Evolutionary conservation across 768 basidiomycete species (phyloP).

Genomic region (Termitomyces eurrhizus): DNA sequence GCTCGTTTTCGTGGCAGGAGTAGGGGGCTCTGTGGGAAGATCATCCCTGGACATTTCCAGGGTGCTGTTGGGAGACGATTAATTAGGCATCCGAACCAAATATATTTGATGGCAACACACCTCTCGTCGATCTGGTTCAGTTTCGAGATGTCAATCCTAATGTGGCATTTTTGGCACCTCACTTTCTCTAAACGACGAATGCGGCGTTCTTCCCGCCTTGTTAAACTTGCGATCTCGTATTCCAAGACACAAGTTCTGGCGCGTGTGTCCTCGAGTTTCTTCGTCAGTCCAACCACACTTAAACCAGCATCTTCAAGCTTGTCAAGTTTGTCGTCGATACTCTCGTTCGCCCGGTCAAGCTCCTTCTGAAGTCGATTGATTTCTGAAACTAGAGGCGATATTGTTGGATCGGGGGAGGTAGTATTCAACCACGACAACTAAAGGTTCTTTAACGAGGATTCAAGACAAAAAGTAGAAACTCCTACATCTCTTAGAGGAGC

Average conservation of each 20-base stretch:
- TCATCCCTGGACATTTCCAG: constrained; percentile 45
- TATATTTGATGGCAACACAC: constrained; percentile 28
- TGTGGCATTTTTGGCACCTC: constrained; percentile 67
- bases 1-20: constrained; percentile 63
- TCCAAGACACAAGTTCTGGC: constrained; percentile 52
- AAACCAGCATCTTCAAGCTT: constrained; percentile 78
- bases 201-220: constrained; percentile 68
- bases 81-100: background rate
- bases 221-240: constrained; percentile 63
- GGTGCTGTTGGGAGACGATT: constrained; percentile 34
- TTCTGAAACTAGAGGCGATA: constrained; percentile 65
- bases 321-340: constrained; percentile 86
- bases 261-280: constrained; percentile 70
- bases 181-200: constrained; percentile 53
- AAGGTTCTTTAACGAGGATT: background rate
- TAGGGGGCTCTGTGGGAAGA: constrained; percentile 56
- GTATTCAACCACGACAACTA: constrained; percentile 75
- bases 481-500: constrained; percentile 74
- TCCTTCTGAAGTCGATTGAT: constrained; percentile 71
- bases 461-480: constrained; percentile 20
- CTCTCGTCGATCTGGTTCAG: constrained; percentile 55
- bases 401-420: constrained; percentile 50
- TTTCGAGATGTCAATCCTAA: constrained; percentile 52
- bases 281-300: constrained; percentile 66
- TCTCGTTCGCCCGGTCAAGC: constrained; percentile 76